Evolutionary conservation across 305 asterid species (phyloP).

Genomic region (Fraxinus albicans): DNA sequence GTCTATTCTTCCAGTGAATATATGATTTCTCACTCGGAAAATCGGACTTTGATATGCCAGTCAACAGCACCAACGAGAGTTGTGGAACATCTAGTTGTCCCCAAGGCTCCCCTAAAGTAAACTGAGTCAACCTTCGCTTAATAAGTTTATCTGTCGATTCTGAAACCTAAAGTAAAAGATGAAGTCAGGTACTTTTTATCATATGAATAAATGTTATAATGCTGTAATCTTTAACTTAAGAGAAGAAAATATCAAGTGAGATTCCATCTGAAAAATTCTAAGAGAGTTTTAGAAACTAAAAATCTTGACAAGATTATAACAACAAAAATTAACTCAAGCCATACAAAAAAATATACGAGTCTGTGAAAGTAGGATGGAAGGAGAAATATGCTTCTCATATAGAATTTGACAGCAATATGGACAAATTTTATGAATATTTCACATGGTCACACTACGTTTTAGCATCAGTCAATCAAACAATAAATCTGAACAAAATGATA

Average conservation of each 20-base stretch:
- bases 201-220: constrained; percentile 4
- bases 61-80: constrained; percentile 69
- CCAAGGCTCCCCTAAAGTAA: constrained; percentile 54
- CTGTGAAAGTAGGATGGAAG: not conserved
- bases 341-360: not conserved
- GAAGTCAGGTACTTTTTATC: constrained; percentile 25
- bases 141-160: constrained; percentile 70
- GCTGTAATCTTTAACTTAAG: not conserved
- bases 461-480: not conserved
- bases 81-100: constrained; percentile 77
- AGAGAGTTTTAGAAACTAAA: not conserved
- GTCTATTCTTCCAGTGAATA: constrained; percentile 84
- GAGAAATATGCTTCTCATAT: not conserved
- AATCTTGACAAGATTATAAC: not conserved
- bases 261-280: not conserved
- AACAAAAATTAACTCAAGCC: not conserved
- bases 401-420: not conserved
- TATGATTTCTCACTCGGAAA: constrained; percentile 70
- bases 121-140: constrained; percentile 62
- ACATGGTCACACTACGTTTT: not conserved
- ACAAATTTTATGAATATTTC: not conserved
- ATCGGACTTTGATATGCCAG: constrained; percentile 72
- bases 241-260: not conserved
- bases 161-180: constrained; percentile 62
- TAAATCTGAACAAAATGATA: not conserved